These are phyloP conservation scores for Sodiomyces alkalinus DNA, from an alignment of 2,329 filamentous ascomycete species.

Conservation along the genomic window DNA sequence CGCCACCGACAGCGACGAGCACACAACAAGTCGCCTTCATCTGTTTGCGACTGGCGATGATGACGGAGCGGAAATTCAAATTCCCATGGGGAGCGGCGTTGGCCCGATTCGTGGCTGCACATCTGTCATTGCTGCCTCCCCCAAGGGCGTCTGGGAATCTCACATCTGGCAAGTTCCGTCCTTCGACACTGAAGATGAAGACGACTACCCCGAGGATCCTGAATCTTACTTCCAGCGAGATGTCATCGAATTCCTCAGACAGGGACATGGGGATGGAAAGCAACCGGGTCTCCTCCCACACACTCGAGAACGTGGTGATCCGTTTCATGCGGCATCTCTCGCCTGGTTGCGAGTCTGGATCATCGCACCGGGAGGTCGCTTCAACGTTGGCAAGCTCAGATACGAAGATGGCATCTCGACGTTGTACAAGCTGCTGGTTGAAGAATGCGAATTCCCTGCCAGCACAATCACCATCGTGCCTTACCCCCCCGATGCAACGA, in stretches of 20 bases:
- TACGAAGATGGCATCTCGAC: not conserved
- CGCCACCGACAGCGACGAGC: not conserved
- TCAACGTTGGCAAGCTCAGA: too few relatives aligned
- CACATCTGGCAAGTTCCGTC: constrained; percentile 8
- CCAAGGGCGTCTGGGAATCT: constrained; percentile 4
- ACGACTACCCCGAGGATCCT: not conserved
- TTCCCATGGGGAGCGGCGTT: constrained; percentile 1
- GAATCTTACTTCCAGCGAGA: constrained; percentile 2
- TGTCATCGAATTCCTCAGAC: constrained; percentile 1
- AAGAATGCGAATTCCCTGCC: too few relatives aligned
- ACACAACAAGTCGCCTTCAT: not conserved
- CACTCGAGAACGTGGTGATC: not conserved
- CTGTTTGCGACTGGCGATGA: not conserved
- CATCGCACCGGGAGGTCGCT: too few relatives aligned
- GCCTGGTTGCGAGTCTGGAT: not conserved
- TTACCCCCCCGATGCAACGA: too few relatives aligned
- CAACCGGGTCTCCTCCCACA: not conserved
- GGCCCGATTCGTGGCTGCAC: constrained; percentile 8
- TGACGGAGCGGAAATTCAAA: not conserved
- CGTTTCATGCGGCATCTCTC: not conserved
- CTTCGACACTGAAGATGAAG: not conserved
- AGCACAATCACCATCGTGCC: too few relatives aligned
- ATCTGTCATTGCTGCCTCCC: constrained; percentile 4
- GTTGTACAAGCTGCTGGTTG: too few relatives aligned
- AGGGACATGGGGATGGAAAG: not conserved